Evolutionary conservation across 257 asterid species (phyloP), one percentile per base, ranked within the genome.

Genomic region (Salvia hispanica): DNA sequence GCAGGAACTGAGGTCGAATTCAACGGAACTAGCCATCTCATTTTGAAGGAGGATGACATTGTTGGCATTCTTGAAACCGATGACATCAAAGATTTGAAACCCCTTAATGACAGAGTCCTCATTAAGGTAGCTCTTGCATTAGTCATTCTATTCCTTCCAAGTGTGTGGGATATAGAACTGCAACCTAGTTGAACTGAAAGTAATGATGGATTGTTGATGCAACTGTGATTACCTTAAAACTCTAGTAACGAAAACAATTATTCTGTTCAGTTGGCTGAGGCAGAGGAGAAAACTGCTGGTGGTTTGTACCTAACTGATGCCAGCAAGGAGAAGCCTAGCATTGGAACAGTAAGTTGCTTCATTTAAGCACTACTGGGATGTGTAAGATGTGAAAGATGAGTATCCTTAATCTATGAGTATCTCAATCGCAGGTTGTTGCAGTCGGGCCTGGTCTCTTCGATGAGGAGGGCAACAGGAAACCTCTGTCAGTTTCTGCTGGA

Each of bases 1-100:
- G 96, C 97, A 1, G 99, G 99, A 39, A 94, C 97, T 0, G 99
- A 94, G 80, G 96, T 94, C 14, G 97, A 94, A 69, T 94, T 94
- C 71, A 68, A 94, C 15, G 96, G 96, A 36, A 34, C 83, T 4
- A 86, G 77, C 50, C 99, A 94, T 78, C 86, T 94, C 67, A 88
- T 91, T 58, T 66, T 94, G 82, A 94, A 85, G 82, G 99, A 94
- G 79, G 99, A 94, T 76, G 99, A 94, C 61, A 82, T 94, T 73
- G 88, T 91, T 52, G 99, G 97, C 63, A 74, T 69, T 66, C 96
- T 94, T 64, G 96, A 88, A 16, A 81, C 96, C 1, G 97, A 94
- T 37, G 99, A 94, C 18, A 71, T 88, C 9, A 91, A 91, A 76
- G 96, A 94, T 66, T 42, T 94, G 88, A 86, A 86, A 72, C 99